Base-by-base conservation (phyloP, 2,329 filamentous ascomycete genomes). In the Paecilomyces niveus region DNA sequence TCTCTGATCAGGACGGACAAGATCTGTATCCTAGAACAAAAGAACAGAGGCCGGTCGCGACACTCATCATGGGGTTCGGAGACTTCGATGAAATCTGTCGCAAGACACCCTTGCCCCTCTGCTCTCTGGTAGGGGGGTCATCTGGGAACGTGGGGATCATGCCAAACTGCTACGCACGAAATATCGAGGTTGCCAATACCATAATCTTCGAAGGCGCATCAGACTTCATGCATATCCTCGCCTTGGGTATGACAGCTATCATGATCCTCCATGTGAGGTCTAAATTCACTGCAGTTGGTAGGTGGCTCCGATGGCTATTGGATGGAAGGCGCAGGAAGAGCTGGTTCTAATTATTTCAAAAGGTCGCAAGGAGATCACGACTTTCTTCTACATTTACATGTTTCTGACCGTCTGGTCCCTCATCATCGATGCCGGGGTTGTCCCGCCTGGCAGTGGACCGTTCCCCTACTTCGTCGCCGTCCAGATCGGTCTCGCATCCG, bases 381-480 rank as follows among this genome's bases (percentile, higher is more conserved):
- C 89, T 54, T 97, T 99, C 81, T 99, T 99, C 82, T 97, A 97
- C 80, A 82, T 96, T 63, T 99, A 96, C 80, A 89, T 96, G 82
- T 81, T 93, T 39, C 84, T 97, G 55, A 96, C 92, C 26, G 88
- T 94, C 74, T 82, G 89, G 70, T 97, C 93, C 8, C 85, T 99
- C 62, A 83, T 94, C 66, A 86, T 99, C 69, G 94, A 99, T 70
- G 89, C 93, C 56, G 94, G 94, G 55, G 94, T 97, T 54, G 86
- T 95, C 21, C 91, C 93, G 3, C 90, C 92, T 0, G 88, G 89
- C 58, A 91, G 88, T 55, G 81, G 78, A 1, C 84, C 90, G 0
- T 97, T 92, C 68, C 89, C 92, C 0, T 99, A 96, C 80, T 97
- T 99, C 70, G 89, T 90, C 63, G 89, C 92, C 10, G 85, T 89